Evolutionary conservation across 2,329 filamentous ascomycete species (phyloP).

Genomic region (Plectosphaerella cucumerina): DNA sequence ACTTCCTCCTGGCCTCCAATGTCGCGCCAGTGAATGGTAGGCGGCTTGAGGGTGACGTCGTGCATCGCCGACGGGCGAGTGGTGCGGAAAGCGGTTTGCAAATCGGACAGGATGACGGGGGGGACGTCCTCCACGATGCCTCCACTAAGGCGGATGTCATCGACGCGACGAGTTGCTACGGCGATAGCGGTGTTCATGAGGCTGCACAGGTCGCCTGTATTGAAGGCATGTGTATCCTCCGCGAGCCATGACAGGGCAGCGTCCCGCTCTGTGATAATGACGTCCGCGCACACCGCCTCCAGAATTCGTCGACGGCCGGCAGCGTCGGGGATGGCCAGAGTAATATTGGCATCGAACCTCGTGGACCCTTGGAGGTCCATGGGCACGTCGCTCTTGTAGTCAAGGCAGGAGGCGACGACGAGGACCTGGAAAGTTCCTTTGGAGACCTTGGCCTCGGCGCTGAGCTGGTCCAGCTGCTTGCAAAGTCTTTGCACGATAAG

Average conservation of each 20-base stretch:
- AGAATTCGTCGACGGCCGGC: conserved; percentile 71
- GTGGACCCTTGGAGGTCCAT: conserved; percentile 59
- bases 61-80: conserved; percentile 84
- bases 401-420: conserved; percentile 69
- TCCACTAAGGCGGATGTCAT: too few relatives aligned
- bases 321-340: conserved; percentile 73
- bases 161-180: conserved; percentile 24
- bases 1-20: conserved; percentile 81
- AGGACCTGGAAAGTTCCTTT: conserved; percentile 54
- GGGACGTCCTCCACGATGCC: conserved; percentile 9
- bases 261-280: conserved; percentile 44
- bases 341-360: conserved; percentile 64
- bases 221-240: conserved; percentile 81
- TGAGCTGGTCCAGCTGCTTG: conserved; percentile 53
- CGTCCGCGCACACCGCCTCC: conserved; percentile 47
- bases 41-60: conserved; percentile 83
- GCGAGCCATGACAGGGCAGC: conserved; percentile 57
- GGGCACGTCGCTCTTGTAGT: conserved; percentile 70
- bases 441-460: conserved; percentile 28
- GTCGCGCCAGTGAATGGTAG: conserved; percentile 79
- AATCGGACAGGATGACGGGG: conserved; percentile 42
- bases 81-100: conserved; percentile 60
- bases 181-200: conserved; percentile 42
- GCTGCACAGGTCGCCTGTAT: conserved; percentile 68
- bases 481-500: conserved; percentile 47